phyloP scores from a whole-genome alignment of 768 basidiomycete genomes.

The Saitozyma podzolica region DNA sequence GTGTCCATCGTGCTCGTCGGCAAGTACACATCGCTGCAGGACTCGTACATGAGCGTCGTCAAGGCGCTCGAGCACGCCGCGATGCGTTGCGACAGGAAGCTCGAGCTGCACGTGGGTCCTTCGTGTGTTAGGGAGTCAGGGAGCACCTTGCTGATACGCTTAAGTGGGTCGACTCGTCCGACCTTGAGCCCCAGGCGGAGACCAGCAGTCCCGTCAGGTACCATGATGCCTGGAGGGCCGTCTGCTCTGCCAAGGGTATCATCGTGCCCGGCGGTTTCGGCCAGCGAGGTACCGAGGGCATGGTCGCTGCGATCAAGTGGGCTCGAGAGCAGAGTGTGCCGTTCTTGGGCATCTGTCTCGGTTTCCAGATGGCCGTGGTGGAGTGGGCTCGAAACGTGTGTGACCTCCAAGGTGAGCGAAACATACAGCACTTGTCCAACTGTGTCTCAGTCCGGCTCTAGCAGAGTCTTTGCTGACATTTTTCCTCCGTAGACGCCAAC shows the following conservation, averaged over 20 bases:
- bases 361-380: slow-evolving; percentile 94
- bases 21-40: slow-evolving; percentile 94
- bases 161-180: slow-evolving; percentile 94
- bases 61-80: slow-evolving; percentile 97
- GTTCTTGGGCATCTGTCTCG: slow-evolving; percentile 94
- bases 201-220: slow-evolving; percentile 78
- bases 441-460: no score
- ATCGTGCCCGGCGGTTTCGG: slow-evolving; percentile 98
- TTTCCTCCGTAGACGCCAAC: slow-evolving; percentile 63
- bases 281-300: slow-evolving; percentile 87
- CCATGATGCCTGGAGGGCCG: slow-evolving; percentile 90
- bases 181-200: slow-evolving; percentile 80
- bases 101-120: slow-evolving; percentile 69
- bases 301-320: slow-evolving; percentile 98
- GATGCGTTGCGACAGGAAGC: slow-evolving; percentile 82
- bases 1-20: slow-evolving; percentile 90
- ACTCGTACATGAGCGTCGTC: slow-evolving; percentile 97
- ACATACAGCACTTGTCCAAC: no score
- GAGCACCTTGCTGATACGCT: slow-evolving; percentile 3
- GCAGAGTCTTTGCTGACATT: no score
- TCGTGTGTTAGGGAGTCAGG: not conserved
- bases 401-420: slow-evolving; percentile 55
- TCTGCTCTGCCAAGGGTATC: slow-evolving; percentile 89
- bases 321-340: slow-evolving; percentile 92
- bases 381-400: slow-evolving; percentile 90